Evolutionary conservation across 306 rosid genomes (phyloP).

Genomic region (Crotalaria pallida): DNA sequence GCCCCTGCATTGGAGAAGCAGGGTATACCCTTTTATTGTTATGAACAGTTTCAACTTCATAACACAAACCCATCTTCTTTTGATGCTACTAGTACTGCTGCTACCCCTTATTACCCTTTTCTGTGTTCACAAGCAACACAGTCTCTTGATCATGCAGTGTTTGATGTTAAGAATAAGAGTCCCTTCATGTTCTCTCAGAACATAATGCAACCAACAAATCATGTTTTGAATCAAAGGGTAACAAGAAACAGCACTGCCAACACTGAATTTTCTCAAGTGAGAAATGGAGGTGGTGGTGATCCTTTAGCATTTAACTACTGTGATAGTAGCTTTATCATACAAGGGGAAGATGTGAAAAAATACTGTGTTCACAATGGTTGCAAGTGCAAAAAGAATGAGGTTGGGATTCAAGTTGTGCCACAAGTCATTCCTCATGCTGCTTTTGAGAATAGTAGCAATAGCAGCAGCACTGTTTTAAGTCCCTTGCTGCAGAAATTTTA

Average conservation of each 20-base stretch:
- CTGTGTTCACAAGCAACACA: neutral
- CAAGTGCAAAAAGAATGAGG: constrained; percentile 3
- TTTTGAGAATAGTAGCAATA: constrained; percentile 15
- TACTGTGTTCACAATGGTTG: neutral
- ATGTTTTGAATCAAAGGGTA: constrained; percentile 17
- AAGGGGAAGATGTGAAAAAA: constrained; percentile 30
- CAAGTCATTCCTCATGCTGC: neutral
- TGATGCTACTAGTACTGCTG: too few species aligned
- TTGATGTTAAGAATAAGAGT: neutral
- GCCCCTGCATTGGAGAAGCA: neutral
- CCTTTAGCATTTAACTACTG: constrained; percentile 27
- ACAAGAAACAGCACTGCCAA: constrained; percentile 7
- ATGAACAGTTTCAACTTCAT: constrained; percentile 15
- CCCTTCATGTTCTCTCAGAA: constrained; percentile 26
- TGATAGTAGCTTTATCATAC: constrained; percentile 39
- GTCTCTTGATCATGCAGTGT: neutral
- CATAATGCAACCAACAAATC: constrained; percentile 7
- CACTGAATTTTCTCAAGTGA: constrained; percentile 1
- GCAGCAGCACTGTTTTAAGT: constrained; percentile 3
- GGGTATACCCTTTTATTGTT: neutral
- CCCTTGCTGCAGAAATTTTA: neutral
- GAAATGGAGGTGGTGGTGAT: constrained; percentile 19
- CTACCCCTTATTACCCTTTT: constrained; percentile 8
- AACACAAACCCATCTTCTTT: constrained; percentile 7
- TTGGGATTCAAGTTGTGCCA: constrained; percentile 3